Percentiles rank a stretch among this genome's conserved stretches.
Conservation (phyloP, 1,284 basidiomycete genomes). For the Cystobasidium pallidum region DNA sequence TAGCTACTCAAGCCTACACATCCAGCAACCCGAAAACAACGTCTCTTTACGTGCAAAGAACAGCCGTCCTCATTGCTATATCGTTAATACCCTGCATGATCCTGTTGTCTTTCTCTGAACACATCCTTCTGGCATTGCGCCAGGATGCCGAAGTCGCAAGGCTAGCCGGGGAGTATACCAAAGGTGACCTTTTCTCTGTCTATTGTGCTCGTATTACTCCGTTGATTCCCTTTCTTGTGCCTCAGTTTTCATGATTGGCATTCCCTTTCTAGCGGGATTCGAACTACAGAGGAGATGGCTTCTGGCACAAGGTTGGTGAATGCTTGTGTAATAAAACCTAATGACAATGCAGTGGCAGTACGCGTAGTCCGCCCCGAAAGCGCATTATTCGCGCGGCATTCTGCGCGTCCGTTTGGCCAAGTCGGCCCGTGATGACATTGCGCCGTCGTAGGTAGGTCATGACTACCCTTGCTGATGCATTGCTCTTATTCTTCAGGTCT, state of each 20-base stretch:
- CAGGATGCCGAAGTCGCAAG: constrained; percentile 38
- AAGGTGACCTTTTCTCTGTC: constrained; percentile 2
- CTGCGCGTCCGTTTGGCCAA: no score
- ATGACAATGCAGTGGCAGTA: no score
- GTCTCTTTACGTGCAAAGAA: constrained; percentile 35
- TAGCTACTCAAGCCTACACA: constrained; percentile 26
- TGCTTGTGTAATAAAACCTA: no score
- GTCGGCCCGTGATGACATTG: neutral
- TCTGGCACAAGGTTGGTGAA: constrained; percentile 21
- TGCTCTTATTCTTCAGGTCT: neutral
- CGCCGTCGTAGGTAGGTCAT: neutral
- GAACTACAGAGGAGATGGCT: constrained; percentile 34
- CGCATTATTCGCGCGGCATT: no score
- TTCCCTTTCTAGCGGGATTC: constrained; percentile 30
- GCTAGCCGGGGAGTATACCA: constrained; percentile 29
- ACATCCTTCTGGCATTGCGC: constrained; percentile 12
- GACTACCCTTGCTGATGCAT: neutral
- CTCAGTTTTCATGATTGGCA: constrained; percentile 28
- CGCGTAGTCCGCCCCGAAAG: no score
- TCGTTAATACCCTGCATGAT: constrained; percentile 13
- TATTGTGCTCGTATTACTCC: neutral
- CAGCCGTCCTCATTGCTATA: constrained; percentile 16
- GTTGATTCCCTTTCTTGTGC: neutral
- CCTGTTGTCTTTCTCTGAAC: constrained; percentile 7
- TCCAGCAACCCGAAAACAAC: constrained; percentile 35